Evolutionary conservation across 2,329 filamentous ascomycete species (phyloP).

Genomic region (Penicillium sp.): DNA sequence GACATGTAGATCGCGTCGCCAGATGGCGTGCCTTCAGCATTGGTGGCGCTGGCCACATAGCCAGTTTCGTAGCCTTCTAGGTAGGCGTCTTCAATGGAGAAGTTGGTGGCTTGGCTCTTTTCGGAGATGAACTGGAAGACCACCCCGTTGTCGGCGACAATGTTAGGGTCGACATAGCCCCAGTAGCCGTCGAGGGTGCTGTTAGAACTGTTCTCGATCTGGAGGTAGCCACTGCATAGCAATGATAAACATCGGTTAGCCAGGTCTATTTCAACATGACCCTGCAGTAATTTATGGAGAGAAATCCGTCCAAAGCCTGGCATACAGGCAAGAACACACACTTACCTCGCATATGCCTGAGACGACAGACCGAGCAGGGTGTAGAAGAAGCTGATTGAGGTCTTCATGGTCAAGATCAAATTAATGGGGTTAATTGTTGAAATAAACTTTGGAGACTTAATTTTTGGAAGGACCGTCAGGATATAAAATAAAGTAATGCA

Average conservation of each 20-base stretch:
- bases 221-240: not conserved
- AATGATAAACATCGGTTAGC: not conserved
- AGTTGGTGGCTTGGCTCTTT: constrained; percentile 8
- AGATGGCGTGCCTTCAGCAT: constrained; percentile 2
- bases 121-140: constrained; percentile 1
- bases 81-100: constrained; percentile 1
- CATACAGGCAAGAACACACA: not conserved
- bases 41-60: constrained; percentile 10
- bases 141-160: constrained; percentile 1
- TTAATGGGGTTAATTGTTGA: not conserved
- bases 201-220: constrained; percentile 6
- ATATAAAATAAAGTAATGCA: not conserved
- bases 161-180: constrained; percentile 4
- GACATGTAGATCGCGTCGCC: constrained; percentile 7
- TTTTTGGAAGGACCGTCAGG: too few relatives aligned
- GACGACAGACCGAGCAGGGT: not conserved
- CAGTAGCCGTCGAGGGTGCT: constrained; percentile 4
- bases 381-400: not conserved
- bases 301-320: too few relatives aligned
- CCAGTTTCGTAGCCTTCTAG: constrained; percentile 1
- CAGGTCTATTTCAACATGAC: not conserved
- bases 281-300: too few relatives aligned
- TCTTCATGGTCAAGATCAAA: constrained; percentile 1
- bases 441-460: not conserved
- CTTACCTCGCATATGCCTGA: not conserved